Evolutionary conservation across 352 stramenopile genomes (phyloP).

Genomic region (Pythium scleroteichum): DNA sequence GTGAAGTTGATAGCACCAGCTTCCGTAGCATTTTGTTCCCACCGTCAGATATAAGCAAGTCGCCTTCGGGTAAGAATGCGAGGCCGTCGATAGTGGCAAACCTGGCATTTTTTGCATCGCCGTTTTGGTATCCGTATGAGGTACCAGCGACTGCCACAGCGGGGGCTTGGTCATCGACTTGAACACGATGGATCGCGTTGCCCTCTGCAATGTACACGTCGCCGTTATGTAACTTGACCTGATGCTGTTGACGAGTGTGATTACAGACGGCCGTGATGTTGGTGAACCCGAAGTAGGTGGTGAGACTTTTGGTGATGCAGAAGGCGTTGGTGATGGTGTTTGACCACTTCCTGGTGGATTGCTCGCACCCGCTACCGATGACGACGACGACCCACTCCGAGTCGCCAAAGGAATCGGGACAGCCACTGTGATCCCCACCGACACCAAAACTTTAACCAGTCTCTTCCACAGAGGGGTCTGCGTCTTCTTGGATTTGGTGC

Average conservation of each 20-base stretch:
- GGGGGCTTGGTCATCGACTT: neutral
- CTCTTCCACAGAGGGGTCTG: neutral
- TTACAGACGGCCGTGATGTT: neutral
- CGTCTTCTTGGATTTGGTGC: neutral
- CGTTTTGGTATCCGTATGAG: neutral
- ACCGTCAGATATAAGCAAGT: neutral
- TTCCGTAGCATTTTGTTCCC: neutral
- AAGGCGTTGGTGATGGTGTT: neutral
- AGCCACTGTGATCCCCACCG: neutral
- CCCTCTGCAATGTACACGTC: neutral
- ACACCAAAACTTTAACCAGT: no score
- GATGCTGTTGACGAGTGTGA: neutral
- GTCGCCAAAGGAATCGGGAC: neutral
- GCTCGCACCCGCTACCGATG: no score
- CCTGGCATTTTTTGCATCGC: neutral
- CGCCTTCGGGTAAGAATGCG: neutral
- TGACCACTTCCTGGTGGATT: no score
- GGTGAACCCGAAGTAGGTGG: neutral
- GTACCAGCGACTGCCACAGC: neutral
- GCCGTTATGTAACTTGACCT: neutral
- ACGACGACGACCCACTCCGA: no score
- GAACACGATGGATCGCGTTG: neutral
- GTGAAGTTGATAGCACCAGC: neutral
- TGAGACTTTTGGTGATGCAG: neutral
- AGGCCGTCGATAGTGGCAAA: neutral